Base-by-base conservation (phyloP, 2,329 filamentous ascomycete genomes). In the Fusarium globosum region DNA sequence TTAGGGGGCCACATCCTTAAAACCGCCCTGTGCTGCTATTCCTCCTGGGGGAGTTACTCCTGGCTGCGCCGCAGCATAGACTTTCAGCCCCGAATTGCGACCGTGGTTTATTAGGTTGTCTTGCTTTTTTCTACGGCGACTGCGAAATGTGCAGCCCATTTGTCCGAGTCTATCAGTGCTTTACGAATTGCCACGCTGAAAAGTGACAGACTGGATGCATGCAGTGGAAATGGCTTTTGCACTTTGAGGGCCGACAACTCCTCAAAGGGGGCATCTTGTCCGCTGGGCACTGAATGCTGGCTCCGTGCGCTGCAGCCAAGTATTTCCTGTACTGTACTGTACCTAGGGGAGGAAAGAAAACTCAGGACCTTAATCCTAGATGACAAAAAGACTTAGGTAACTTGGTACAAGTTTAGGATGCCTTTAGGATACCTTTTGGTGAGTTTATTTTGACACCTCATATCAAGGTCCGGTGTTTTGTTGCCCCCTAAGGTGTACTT, bases 21-120 rank as follows among this genome's bases (percentile, higher is more conserved):
- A 65, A 38, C 51, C 45, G 57, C 56, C 51, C 48, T 45, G 30
- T 51, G 30, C 48, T 51, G 38, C 69, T 59, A 58, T 45, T 30
- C 28, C 33, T 30, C 42, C 39, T 55, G 23, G 26, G 64, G 63
- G 28, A 26, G 60, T 36, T 58, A n/a, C 55, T 58, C 55, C 60
- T 48, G 38, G 63, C 62, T 61, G 62, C 46, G 67, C 65, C 51
- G 65, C 65, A 63, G 58, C 60, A 58, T 53, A 58, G 69, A 39
- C 64, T 63, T 69, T 60, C 51, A 49, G 57, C 64, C 64, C 42
- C 35, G 48, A 53, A 69, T 48, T 63, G 39, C 30, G 42, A 48
- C 63, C 51, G 38, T 23, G 26, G 21, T 20, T 67, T 56, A 30
- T 61, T 56, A 30, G 39, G 21, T 39, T 30, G 49, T 63, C 48